phyloP scores from a whole-genome alignment of 2,329 filamentous ascomycete genomes.

The Beauveria sp. region DNA sequence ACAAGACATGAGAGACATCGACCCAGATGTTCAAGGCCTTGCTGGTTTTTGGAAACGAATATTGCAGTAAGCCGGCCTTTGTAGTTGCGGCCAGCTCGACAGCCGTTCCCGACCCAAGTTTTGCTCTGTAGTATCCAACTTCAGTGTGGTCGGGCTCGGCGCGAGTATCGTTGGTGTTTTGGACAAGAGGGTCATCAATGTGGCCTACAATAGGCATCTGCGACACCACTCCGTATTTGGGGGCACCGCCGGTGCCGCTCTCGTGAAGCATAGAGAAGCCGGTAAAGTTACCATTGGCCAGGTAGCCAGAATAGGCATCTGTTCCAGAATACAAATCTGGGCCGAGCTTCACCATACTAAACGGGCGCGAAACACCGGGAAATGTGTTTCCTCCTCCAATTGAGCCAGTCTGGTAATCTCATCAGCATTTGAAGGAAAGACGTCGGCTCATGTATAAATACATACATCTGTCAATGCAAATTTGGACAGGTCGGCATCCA shows the following conservation, averaged over 20 bases:
- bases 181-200: slow-evolving; percentile 45
- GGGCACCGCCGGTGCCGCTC: slow-evolving; percentile 59
- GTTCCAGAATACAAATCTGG: slow-evolving; percentile 41
- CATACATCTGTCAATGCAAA: not conserved
- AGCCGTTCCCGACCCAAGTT: slow-evolving; percentile 45
- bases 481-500: not conserved
- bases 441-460: not conserved
- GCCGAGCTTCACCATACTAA: slow-evolving; percentile 43
- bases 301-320: slow-evolving; percentile 48
- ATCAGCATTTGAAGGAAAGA: not conserved
- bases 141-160: slow-evolving; percentile 41
- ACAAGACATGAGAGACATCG: slow-evolving; percentile 59
- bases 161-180: slow-evolving; percentile 48
- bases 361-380: slow-evolving; percentile 39
- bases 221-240: slow-evolving; percentile 60
- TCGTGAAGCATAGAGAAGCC: slow-evolving; percentile 60
- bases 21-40: slow-evolving; percentile 43
- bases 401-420: slow-evolving; percentile 32
- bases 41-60: slow-evolving; percentile 43
- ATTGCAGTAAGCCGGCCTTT: slow-evolving; percentile 53
- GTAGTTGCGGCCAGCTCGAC: slow-evolving; percentile 50
- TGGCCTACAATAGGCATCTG: slow-evolving; percentile 48
- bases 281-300: slow-evolving; percentile 43
- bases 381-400: slow-evolving; percentile 41
- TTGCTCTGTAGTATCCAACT: slow-evolving; percentile 55